Percentiles rank a stretch among this genome's conserved stretches.
Conservation (phyloP, 1,284 basidiomycete genomes). For the Inonotus hispidus region DNA sequence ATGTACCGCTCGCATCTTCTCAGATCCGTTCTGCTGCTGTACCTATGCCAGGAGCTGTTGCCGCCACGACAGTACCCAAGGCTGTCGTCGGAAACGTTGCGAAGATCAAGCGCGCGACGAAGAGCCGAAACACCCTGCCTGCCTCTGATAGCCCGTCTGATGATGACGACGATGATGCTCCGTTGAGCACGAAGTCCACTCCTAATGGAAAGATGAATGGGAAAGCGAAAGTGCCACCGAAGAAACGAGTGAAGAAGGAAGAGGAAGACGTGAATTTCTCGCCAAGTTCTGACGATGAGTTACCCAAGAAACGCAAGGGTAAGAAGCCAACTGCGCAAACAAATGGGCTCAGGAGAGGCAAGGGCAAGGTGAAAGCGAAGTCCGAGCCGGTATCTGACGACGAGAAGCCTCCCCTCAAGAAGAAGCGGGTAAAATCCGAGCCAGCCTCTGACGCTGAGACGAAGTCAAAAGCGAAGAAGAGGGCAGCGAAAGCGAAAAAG, state of each 20-base stretch:
- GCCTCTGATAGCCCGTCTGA: slow-evolving; percentile 32
- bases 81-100: slow-evolving; percentile 34
- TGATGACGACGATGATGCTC: slow-evolving; percentile 29
- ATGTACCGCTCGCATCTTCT: slow-evolving; percentile 58
- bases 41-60: slow-evolving; percentile 38
- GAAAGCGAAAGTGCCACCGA: slow-evolving; percentile 34
- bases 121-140: slow-evolving; percentile 30
- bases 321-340: slow-evolving; percentile 27
- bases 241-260: slow-evolving; percentile 67
- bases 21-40: slow-evolving; percentile 36
- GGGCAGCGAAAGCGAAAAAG: slow-evolving; percentile 28
- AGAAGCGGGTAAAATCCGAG: slow-evolving; percentile 27
- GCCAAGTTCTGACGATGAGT: slow-evolving; percentile 39
- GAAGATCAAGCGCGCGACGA: slow-evolving; percentile 30
- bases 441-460: slow-evolving; percentile 5
- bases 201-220: slow-evolving; percentile 38
- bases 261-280: slow-evolving; percentile 33
- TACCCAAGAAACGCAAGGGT: slow-evolving; percentile 34
- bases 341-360: slow-evolving; percentile 31
- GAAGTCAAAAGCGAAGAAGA: slow-evolving; percentile 29
- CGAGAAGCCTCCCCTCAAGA: slow-evolving; percentile 28
- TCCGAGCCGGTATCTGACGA: slow-evolving; percentile 27
- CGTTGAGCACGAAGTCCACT: slow-evolving; percentile 33
- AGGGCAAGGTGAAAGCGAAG: slow-evolving; percentile 34
- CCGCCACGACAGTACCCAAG: slow-evolving; percentile 32